Conservation (phyloP, 192 early-diverging fungal species). For the Podila verticillata region DNA sequence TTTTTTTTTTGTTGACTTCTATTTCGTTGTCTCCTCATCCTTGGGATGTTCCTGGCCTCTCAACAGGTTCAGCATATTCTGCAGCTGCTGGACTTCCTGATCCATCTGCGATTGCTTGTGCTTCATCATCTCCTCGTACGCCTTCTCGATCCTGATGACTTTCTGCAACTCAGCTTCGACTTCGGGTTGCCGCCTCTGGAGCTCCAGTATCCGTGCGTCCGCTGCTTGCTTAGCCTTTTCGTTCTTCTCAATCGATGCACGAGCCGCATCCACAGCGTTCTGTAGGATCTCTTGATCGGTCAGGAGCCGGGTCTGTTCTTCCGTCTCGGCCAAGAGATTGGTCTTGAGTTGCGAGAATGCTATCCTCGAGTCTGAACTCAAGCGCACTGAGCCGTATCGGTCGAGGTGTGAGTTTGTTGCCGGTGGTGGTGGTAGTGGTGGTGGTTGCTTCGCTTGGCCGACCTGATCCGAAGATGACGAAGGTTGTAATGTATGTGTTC, state of each 20-base stretch:
- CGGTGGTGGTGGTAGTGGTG: background rate
- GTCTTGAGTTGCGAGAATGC: conserved; percentile 36
- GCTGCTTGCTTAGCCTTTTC: conserved; percentile 2
- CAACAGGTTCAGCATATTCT: conserved; percentile 14
- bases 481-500: no score
- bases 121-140: conserved; percentile 11
- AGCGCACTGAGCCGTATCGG: conserved; percentile 7
- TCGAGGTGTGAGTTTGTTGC: background rate
- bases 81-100: conserved; percentile 19
- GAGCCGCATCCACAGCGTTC: conserved; percentile 2
- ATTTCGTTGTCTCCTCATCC: background rate
- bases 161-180: conserved; percentile 11
- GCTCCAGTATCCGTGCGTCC: conserved; percentile 3
- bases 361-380: conserved; percentile 37
- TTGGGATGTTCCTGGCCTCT: background rate
- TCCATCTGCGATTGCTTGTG: conserved; percentile 15
- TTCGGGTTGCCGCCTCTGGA: conserved; percentile 8
- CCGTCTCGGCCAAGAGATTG: conserved; percentile 15
- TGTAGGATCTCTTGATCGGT: conserved; percentile 19
- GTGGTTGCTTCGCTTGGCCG: background rate
- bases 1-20: background rate
- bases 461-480: background rate
- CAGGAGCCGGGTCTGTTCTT: conserved; percentile 36
- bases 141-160: conserved; percentile 12
- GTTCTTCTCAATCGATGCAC: conserved; percentile 7